A percentile compares a stretch with the other conserved stretches of the same genome.
Evolutionary conservation across 768 basidiomycete species (phyloP).

Genomic region (Candolleomyces efflorescens): DNA sequence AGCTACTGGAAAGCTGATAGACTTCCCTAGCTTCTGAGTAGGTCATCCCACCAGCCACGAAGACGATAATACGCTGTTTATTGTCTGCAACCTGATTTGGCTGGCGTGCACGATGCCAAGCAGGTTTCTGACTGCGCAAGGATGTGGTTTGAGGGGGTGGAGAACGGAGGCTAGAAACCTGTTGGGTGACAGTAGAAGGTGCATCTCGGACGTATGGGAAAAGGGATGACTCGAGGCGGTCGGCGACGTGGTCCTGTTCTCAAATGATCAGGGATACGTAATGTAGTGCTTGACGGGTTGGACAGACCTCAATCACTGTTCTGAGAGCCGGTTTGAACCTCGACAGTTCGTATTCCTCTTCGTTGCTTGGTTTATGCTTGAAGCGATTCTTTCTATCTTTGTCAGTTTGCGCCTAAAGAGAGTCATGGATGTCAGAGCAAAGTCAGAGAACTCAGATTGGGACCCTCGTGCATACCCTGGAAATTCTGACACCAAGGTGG

Average conservation of each 20-base stretch:
- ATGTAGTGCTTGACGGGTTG: too few relatives aligned
- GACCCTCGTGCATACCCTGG: conserved; percentile 61
- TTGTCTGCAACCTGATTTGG: conserved; percentile 43
- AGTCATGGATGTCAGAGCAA: not conserved
- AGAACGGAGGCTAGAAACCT: conserved; percentile 39
- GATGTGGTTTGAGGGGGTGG: conserved; percentile 63
- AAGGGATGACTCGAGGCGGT: conserved; percentile 67
- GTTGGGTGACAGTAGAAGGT: conserved; percentile 47
- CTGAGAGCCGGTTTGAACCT: conserved; percentile 84
- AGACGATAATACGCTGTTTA: conserved; percentile 79
- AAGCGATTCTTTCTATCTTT: conserved; percentile 77
- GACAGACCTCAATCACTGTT: conserved; percentile 75
- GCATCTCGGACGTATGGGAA: conserved; percentile 92
- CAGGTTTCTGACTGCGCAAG: conserved; percentile 83
- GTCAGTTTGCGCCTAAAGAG: conserved; percentile 62
- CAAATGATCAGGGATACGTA: not conserved
- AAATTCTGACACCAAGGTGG: conserved; percentile 78
- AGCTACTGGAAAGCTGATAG: conserved; percentile 67
- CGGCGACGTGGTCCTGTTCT: conserved; percentile 73
- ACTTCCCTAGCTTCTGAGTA: conserved; percentile 92
- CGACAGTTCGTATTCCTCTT: conserved; percentile 97
- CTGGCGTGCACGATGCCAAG: conserved; percentile 79
- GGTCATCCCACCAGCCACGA: conserved; percentile 93
- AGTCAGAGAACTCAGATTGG: not conserved
- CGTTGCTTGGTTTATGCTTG: conserved; percentile 68